Conservation (phyloP, 305 asterid genomes). For the Striga hermonthica region DNA sequence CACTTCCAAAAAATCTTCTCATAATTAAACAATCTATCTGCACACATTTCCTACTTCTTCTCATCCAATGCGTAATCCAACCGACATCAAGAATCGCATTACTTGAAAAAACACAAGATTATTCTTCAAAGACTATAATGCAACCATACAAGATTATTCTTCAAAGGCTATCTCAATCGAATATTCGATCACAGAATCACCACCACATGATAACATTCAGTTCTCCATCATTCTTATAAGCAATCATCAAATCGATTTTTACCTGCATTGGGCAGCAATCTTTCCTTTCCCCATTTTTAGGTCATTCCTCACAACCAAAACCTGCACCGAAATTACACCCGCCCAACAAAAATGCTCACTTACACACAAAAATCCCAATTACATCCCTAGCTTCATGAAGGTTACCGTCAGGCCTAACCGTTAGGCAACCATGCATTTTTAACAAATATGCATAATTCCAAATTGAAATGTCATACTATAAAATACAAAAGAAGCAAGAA, state of each 20-base stretch:
- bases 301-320: slow-evolving; percentile 96
- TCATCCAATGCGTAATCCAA: no score
- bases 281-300: slow-evolving; percentile 98
- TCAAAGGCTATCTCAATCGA: slow-evolving; percentile 9
- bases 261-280: slow-evolving; percentile 99
- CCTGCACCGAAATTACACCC: slow-evolving; percentile 47
- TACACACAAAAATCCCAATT: slow-evolving; percentile 35
- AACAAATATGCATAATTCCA: no score
- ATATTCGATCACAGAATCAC: background rate
- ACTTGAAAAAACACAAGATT: no score
- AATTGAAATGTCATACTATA: no score
- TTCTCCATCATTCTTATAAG: background rate
- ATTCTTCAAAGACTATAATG: no score
- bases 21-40: no score
- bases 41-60: no score
- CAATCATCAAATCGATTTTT: slow-evolving; percentile 5
- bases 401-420: no score
- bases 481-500: no score
- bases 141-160: background rate
- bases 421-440: no score
- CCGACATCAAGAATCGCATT: no score
- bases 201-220: background rate
- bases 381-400: slow-evolving; percentile 37
- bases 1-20: no score
- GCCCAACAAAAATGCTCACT: slow-evolving; percentile 8